phyloP scores from a whole-genome alignment of 805 yeast species.

The Clavispora vitiphila region DNA sequence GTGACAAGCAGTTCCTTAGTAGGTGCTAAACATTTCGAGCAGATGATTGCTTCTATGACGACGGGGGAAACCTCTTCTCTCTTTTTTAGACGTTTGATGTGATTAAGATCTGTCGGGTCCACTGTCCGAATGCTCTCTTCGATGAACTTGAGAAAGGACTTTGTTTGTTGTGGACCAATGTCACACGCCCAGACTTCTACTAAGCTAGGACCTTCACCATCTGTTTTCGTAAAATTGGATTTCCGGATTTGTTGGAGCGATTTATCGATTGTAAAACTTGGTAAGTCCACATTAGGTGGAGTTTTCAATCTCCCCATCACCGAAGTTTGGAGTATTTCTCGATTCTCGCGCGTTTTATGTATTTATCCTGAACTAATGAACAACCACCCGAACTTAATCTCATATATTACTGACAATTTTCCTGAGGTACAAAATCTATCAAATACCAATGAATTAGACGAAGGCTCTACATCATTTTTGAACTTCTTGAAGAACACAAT shows the following conservation, averaged over 20 bases:
- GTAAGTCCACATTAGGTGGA: constrained; percentile 21
- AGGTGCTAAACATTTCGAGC: constrained; percentile 35
- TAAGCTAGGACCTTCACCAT: constrained; percentile 21
- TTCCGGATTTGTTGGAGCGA: constrained; percentile 43
- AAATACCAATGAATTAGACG: background rate
- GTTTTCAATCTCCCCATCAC: constrained; percentile 12
- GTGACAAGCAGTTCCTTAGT: constrained; percentile 18
- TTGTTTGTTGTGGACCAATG: constrained; percentile 35
- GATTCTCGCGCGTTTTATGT: background rate
- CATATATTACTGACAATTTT: background rate
- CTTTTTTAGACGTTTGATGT: constrained; percentile 55
- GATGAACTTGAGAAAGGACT: constrained; percentile 21
- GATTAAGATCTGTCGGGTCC: constrained; percentile 27
- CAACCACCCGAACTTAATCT: background rate
- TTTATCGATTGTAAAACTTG: constrained; percentile 30
- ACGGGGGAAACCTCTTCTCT: constrained; percentile 3
- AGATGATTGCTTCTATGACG: constrained; percentile 39
- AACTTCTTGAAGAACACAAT: background rate
- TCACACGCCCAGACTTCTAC: constrained; percentile 45
- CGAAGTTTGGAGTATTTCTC: background rate
- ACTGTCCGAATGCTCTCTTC: constrained; percentile 21
- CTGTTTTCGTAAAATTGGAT: constrained; percentile 12
- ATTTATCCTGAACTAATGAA: background rate
- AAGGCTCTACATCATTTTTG: background rate
- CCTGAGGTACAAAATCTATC: background rate